Percentiles rank a stretch among this genome's conserved stretches.
phyloP scores from a whole-genome alignment of 1,284 basidiomycete genomes.

The Serendipita sp. region DNA sequence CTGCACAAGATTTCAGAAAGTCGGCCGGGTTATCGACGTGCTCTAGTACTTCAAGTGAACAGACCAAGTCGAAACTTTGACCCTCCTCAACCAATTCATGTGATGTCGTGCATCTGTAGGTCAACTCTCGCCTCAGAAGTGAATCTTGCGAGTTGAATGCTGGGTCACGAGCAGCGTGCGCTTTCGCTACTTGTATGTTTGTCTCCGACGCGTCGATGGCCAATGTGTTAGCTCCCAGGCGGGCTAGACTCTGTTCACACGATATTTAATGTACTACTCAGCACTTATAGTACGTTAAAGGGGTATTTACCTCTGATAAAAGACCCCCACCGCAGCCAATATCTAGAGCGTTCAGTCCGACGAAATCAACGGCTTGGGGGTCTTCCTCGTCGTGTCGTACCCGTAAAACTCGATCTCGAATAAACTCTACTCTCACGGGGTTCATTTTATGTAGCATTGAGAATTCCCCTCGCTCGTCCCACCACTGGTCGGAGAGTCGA shows the following conservation, averaged over 20 bases:
- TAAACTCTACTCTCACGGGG: conserved; percentile 72
- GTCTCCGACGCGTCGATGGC: conserved; percentile 83
- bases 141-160: conserved; percentile 24
- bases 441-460: conserved; percentile 91
- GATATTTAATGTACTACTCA: not conserved
- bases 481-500: conserved; percentile 84
- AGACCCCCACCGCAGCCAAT: conserved; percentile 94
- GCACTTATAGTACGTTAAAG: conserved; percentile 8
- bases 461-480: conserved; percentile 92
- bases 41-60: conserved; percentile 96
- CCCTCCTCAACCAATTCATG: conserved; percentile 54
- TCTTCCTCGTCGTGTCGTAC: conserved; percentile 37
- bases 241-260: conserved; percentile 55
- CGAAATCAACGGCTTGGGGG: conserved; percentile 29
- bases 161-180: conserved; percentile 75
- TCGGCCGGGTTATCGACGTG: conserved; percentile 85
- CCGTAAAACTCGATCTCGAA: conserved; percentile 66
- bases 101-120: conserved; percentile 67
- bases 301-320: conserved; percentile 63
- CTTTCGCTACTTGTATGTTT: conserved; percentile 76
- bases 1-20: conserved; percentile 70
- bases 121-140: conserved; percentile 20
- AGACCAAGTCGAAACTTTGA: conserved; percentile 78
- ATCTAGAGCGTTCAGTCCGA: conserved; percentile 59
- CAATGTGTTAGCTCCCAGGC: conserved; percentile 73